Evolutionary conservation across 495 filamentous ascomycete genomes (phyloP), one percentile per base, ranked within the genome.

Genomic region (Staphylotrichum tortipilum): DNA sequence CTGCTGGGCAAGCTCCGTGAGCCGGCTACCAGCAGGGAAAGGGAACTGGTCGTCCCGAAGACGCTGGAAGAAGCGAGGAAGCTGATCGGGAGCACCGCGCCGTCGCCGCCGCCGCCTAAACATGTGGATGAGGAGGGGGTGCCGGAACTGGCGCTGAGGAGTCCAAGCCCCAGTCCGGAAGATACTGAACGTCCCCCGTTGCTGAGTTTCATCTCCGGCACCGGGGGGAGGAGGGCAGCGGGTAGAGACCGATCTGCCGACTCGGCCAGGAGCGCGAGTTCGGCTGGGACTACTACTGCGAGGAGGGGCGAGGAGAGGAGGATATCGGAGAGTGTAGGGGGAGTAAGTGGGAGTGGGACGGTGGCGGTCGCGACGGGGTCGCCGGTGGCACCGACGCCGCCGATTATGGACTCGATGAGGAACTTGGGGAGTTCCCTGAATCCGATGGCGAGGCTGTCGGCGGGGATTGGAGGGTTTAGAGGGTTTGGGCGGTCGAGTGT

Each of bases 41-140:
- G 28, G 38, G 65, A 70, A 40, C 59, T 83, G 19, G 57, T 76
- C 22, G 71, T 95, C 1, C 92, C 92, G 11, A 88, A 87, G 52
- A 97, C 92, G 7, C 70, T 98, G 1, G 92, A 92, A 44, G 92
- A 98, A 54, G 92, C 90, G 19, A 78, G 89, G 36, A 89, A 84
- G 63, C 77, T 98, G 10, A 85, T 98, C 40, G 80, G 81, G 51
- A 79, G 31, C 80, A 81, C 19, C 78, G 83, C 31, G 74, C 66
- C 39, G 51, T 35, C 7, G 63, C 28, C 4, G 26, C 2, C 1
- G 21, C 28, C 18, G n/a, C n/a, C n/a, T n/a, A n/a, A n/a, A n/a
- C n/a, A n/a, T n/a, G n/a, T n/a, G n/a, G n/a, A n/a, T n/a, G n/a
- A n/a, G n/a, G n/a, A n/a, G n/a, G n/a, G n/a, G n/a, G n/a, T n/a